Conservation (phyloP, 441 rosid species). For the Geranium incanum region DNA sequence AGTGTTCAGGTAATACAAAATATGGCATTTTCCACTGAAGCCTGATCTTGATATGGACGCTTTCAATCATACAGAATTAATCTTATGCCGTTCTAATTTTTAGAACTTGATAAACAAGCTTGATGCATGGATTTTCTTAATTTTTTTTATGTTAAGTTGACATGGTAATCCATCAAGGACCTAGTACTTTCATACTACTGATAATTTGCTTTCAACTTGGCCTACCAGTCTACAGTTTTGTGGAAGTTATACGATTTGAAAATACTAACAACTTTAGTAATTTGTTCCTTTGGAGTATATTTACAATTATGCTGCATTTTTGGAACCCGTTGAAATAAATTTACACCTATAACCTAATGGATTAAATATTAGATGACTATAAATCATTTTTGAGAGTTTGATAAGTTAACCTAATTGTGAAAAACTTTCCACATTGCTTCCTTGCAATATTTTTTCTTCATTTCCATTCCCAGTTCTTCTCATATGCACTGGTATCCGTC, state of each 20-base stretch:
- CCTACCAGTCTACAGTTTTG: not conserved
- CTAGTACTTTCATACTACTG: too few species aligned
- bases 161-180: too few species aligned
- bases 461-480: slow-evolving; percentile 9
- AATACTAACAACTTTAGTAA: not conserved
- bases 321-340: not conserved
- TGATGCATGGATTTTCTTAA: not conserved
- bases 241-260: not conserved
- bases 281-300: not conserved
- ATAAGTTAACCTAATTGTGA: slow-evolving; percentile 17
- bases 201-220: not conserved
- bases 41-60: slow-evolving; percentile 12
- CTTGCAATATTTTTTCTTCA: slow-evolving; percentile 8
- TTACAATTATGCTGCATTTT: not conserved
- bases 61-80: not conserved
- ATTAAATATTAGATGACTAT: not conserved
- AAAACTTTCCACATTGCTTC: slow-evolving; percentile 4
- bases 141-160: too few species aligned
- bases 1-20: slow-evolving; percentile 72
- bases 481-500: slow-evolving; percentile 27
- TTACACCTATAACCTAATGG: not conserved
- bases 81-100: not conserved
- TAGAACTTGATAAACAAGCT: not conserved
- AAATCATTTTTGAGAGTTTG: slow-evolving; percentile 9
- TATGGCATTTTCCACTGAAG: slow-evolving; percentile 18